These are phyloP conservation scores for Claviceps monticola DNA, from an alignment of 2,329 filamentous ascomycete genomes.

Conservation along the genomic window DNA sequence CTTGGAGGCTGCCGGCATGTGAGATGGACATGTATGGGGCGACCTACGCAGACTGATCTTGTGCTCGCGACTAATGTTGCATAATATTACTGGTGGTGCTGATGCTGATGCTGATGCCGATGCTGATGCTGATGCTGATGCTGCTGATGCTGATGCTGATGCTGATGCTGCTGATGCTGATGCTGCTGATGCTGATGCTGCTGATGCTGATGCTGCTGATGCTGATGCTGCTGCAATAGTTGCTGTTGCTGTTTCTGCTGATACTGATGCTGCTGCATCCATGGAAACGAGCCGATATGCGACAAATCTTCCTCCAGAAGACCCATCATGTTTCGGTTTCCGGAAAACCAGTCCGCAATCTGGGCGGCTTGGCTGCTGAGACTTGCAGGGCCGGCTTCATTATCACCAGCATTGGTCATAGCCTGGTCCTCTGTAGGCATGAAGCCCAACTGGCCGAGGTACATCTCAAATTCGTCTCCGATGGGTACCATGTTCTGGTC, in stretches of 20 bases:
- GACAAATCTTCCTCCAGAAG: conserved; percentile 48
- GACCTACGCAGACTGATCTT: background rate
- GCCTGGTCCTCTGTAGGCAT: conserved; percentile 29
- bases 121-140: conserved; percentile 8
- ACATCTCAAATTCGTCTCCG: conserved; percentile 49
- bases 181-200: too few relatives aligned
- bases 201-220: too few relatives aligned
- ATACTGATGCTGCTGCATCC: conserved; percentile 15
- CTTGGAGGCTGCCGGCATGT: background rate
- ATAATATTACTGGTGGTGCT: background rate
- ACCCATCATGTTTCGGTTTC: conserved; percentile 50
- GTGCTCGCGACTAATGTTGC: conserved; percentile 1
- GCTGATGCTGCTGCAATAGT: conserved; percentile 2
- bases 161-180: conserved; percentile 1
- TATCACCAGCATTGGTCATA: conserved; percentile 12
- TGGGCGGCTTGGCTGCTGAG: conserved; percentile 27
- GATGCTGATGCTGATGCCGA: conserved; percentile 11
- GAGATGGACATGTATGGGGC: background rate
- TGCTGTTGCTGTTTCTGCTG: conserved; percentile 10
- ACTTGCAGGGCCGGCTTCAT: conserved; percentile 7
- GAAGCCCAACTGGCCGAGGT: conserved; percentile 49
- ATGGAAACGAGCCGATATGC: conserved; percentile 25
- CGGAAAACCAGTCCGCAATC: conserved; percentile 52
- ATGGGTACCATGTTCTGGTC: conserved; percentile 34
- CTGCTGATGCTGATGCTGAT: conserved; percentile 9